phyloP scores from a whole-genome alignment of 257 asterid species.

The Asclepias syriaca region DNA sequence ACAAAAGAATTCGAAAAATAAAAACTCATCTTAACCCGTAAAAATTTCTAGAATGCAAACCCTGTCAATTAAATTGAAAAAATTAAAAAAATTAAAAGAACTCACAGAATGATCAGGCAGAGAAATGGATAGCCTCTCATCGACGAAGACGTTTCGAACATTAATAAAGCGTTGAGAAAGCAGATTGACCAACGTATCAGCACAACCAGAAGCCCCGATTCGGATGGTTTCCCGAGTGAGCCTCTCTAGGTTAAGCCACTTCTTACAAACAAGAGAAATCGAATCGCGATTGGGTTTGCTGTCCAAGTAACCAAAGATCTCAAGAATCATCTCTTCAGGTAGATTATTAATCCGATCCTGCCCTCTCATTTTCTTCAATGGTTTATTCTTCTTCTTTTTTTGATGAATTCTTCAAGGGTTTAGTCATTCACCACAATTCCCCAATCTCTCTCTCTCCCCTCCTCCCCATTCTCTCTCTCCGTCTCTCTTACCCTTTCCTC shows the following conservation, averaged over 20 bases:
- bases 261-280: constrained; percentile 70
- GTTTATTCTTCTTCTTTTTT: no score
- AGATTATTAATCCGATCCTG: constrained; percentile 54
- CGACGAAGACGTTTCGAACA: constrained; percentile 40
- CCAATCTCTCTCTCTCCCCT: no score
- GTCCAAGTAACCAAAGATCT: constrained; percentile 49
- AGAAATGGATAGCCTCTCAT: constrained; percentile 55
- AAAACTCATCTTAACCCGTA: neutral
- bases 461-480: no score
- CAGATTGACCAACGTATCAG: constrained; percentile 44
- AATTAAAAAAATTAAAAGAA: neutral
- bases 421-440: neutral
- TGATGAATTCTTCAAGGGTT: no score
- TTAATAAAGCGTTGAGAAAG: constrained; percentile 51
- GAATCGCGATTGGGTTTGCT: constrained; percentile 65
- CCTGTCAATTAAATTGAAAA: neutral
- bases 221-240: constrained; percentile 65
- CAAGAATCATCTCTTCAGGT: constrained; percentile 68
- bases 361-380: constrained; percentile 44
- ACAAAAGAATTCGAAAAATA: neutral
- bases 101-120: constrained; percentile 48
- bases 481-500: no score
- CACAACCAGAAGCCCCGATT: constrained; percentile 64
- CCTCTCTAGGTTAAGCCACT: constrained; percentile 86
- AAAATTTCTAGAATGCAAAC: neutral